Evolutionary conservation across 257 asterid species (phyloP), one percentile per base, ranked within the genome.

Genomic region (Fraxinus quadrangulata): DNA sequence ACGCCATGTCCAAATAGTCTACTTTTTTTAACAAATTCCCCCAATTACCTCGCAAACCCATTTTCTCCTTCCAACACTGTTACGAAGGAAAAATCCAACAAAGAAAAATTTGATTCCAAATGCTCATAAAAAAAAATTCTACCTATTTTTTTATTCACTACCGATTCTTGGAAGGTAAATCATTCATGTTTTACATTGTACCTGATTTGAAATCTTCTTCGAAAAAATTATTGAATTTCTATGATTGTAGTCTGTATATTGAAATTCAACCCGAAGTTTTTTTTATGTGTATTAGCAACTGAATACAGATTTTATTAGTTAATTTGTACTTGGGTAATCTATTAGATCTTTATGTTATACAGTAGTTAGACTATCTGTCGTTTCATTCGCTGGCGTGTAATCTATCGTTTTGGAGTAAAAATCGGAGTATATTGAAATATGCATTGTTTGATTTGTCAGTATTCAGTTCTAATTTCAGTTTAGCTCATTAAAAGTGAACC

Each of bases 101-200:
- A 6, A 63, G 19, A 42, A 39, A 19, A 19, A 39, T 56, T 12
- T 63, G 81, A 59, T 77, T 71, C 66, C 66, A 56, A 78, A 70
- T 71, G 77, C 34, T 37, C 47, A 37, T 24, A 7, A 24, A 51
- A 26, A 0, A 9, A 10, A 31, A 31, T 3, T 36, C 54, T 17
- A 65, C 37, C 71, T 33, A 0, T 2, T 6, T 19, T 36, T n/a
- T n/a, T 14, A 7, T 77, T 77, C 17, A 49, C 11, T 7, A 37
- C 3, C 76, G 59, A 33, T 72, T 26, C 1, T 26, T 3, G 69
- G 33, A 28, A 56, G 49, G 72, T 40, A 10, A 37, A 23, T 0
- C 1, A 10, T 28, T 56, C 47, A 16, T 39, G 6, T 59, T 70
- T 34, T 6, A 37, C 11, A 17, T 33, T 6, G 7, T 36, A 47